Evolutionary conservation across 306 rosid species (phyloP).

Genomic region (Gillenia trifoliata): DNA sequence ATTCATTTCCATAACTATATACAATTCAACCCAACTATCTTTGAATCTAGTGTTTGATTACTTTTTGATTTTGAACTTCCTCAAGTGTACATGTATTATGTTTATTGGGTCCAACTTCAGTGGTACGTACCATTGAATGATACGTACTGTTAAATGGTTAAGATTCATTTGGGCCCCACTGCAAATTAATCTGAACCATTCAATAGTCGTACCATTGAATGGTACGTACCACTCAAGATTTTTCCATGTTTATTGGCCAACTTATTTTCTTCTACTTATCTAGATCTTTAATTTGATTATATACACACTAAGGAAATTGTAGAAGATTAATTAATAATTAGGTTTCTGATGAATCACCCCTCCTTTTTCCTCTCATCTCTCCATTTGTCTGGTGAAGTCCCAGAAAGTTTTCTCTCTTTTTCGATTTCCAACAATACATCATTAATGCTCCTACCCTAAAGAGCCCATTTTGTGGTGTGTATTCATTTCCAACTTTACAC

Average conservation of each 20-base stretch:
- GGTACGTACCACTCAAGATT: no score
- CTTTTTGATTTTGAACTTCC: background rate
- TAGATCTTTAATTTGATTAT: background rate
- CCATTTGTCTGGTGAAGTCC: background rate
- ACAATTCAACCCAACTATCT: background rate
- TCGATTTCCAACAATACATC: background rate
- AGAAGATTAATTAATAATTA: background rate
- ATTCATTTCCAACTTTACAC: background rate
- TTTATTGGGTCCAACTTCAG: no score
- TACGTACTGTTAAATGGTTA: no score
- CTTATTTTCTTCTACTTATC: background rate
- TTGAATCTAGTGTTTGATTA: background rate
- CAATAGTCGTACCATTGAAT: no score
- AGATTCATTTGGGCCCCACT: no score
- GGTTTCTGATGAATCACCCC: background rate
- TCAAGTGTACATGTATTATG: no score
- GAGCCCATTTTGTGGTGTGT: background rate
- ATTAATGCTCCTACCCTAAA: background rate
- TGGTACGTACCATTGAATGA: no score
- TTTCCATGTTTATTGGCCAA: no score
- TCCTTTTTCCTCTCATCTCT: background rate
- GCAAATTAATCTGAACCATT: no score
- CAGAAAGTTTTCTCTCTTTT: background rate
- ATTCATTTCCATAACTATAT: no score
- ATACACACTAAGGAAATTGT: background rate